Evolutionary conservation across 176 grass and related monocot genomes (phyloP).

Genomic region (Raddia distichophylla): DNA sequence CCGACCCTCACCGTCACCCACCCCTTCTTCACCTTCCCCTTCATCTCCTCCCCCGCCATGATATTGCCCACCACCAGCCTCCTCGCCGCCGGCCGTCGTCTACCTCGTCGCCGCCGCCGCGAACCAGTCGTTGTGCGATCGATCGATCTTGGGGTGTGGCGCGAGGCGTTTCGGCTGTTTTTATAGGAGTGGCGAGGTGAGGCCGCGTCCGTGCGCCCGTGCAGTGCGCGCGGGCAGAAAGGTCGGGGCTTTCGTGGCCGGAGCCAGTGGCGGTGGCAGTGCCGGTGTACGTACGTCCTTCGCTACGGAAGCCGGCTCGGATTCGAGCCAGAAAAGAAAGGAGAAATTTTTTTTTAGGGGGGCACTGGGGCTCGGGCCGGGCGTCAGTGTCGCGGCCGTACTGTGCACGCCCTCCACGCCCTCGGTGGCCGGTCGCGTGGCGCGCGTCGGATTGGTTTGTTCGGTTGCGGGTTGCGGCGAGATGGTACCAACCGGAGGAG

Average conservation of each 20-base stretch:
- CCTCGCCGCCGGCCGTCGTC: constrained; percentile 9
- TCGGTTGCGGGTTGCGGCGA: background rate
- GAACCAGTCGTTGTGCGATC: background rate
- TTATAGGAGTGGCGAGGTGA: constrained; percentile 34
- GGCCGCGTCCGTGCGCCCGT: too few relatives aligned
- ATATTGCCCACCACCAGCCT: background rate
- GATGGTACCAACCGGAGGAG: background rate
- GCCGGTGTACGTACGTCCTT: constrained; percentile 42
- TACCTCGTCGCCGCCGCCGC: constrained; percentile 16
- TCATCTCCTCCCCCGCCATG: constrained; percentile 69
- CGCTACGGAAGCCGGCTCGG: constrained; percentile 34
- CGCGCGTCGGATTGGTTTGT: background rate
- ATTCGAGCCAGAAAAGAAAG: too few relatives aligned
- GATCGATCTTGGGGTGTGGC: constrained; percentile 17
- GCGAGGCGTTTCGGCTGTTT: background rate
- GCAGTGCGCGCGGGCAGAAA: too few relatives aligned
- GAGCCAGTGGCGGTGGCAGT: background rate
- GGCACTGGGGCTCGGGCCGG: background rate
- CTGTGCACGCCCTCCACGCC: too few relatives aligned
- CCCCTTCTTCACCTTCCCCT: constrained; percentile 96
- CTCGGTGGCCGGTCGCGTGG: too few relatives aligned
- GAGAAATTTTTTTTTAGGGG: background rate
- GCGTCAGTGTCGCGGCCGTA: background rate
- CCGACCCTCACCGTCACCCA: constrained; percentile 80
- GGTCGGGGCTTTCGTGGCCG: too few relatives aligned